Evolutionary conservation across 805 yeast species (phyloP).

Genomic region (Lachancea meyersii): DNA sequence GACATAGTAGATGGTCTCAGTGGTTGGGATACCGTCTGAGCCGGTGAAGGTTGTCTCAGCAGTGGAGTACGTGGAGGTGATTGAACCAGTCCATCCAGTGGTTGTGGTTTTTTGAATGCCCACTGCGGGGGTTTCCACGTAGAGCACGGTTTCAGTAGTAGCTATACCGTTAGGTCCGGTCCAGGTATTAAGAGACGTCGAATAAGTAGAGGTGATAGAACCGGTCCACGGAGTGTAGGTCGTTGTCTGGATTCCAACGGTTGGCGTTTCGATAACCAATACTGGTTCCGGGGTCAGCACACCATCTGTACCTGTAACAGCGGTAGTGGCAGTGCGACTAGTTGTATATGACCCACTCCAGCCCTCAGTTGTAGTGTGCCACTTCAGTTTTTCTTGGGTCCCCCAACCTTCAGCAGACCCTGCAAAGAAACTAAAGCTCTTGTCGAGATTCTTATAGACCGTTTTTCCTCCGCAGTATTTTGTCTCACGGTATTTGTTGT

Average conservation of each 20-base stretch:
- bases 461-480: conserved; percentile 1
- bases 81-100: conserved; percentile 7
- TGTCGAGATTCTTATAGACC: neutral
- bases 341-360: conserved; percentile 4
- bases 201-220: conserved; percentile 7
- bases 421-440: neutral
- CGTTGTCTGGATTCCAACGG: conserved; percentile 2
- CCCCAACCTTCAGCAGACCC: conserved; percentile 6
- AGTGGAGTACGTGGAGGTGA: conserved; percentile 10
- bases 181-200: neutral
- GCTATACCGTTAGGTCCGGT: conserved; percentile 6
- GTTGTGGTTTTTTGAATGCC: conserved; percentile 2
- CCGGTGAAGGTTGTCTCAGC: conserved; percentile 3
- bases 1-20: conserved; percentile 3
- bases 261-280: conserved; percentile 16
- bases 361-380: conserved; percentile 11
- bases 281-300: conserved; percentile 11
- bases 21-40: conserved; percentile 6
- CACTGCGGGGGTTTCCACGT: conserved; percentile 10
- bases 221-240: conserved; percentile 14
- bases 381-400: neutral
- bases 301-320: conserved; percentile 12
- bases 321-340: neutral
- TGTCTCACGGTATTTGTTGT: neutral
- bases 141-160: conserved; percentile 8